phyloP scores from a whole-genome alignment of 495 filamentous ascomycete genomes.

The Rhypophila decipiens region DNA sequence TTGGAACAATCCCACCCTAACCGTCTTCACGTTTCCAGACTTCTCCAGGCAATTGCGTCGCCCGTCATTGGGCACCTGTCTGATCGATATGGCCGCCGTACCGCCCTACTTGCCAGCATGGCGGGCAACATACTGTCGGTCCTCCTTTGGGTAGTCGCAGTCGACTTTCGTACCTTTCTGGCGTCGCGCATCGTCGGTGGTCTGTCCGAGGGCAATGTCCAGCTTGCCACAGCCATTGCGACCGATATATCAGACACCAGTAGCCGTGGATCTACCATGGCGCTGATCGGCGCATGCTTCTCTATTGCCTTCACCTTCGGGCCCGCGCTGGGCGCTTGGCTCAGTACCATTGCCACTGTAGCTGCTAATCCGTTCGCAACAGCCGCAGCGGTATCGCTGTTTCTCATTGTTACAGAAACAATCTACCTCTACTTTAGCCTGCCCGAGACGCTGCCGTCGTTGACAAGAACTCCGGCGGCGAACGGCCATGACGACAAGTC shows the following conservation, averaged over 20 bases:
- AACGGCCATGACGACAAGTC: constrained; percentile 20
- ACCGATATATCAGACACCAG: constrained; percentile 86
- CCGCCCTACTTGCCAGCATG: constrained; percentile 88
- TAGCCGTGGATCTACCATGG: constrained; percentile 84
- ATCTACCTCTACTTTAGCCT: constrained; percentile 78
- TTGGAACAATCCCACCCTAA: constrained; percentile 4
- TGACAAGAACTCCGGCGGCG: constrained; percentile 21
- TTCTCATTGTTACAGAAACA: constrained; percentile 79
- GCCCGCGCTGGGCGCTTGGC: constrained; percentile 79
- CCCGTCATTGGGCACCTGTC: constrained; percentile 85
- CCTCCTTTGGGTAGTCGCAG: constrained; percentile 85
- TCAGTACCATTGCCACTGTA: constrained; percentile 67
- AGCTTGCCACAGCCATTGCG: constrained; percentile 93
- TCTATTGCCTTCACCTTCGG: constrained; percentile 96
- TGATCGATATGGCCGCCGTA: constrained; percentile 81
- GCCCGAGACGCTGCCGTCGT: constrained; percentile 76
- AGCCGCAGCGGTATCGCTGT: constrained; percentile 76
- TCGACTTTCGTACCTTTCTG: constrained; percentile 92
- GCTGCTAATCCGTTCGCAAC: constrained; percentile 89
- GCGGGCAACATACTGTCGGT: constrained; percentile 89
- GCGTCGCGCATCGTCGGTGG: constrained; percentile 88
- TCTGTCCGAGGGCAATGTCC: constrained; percentile 93
- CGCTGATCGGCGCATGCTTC: constrained; percentile 92
- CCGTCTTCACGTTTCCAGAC: constrained; percentile 12
- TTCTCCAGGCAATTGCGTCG: constrained; percentile 88